Base-by-base conservation (phyloP, 768 basidiomycete genomes). In the Gautieria morchelliformis region DNA sequence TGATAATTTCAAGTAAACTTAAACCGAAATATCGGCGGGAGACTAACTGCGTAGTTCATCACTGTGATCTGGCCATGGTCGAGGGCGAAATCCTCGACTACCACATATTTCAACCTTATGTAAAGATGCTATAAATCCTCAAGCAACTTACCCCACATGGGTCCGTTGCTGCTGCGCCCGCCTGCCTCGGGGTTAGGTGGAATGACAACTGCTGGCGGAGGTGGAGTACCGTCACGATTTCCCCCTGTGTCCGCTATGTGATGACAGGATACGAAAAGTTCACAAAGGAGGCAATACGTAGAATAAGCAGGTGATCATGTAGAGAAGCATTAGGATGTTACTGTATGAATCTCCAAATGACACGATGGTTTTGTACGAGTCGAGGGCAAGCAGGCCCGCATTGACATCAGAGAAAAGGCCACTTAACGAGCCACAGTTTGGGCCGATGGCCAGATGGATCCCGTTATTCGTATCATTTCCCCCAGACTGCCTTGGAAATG, bases 81-180 rank as follows among this genome's bases (percentile, higher is more conserved):
- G 30, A 52, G 37, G 20, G 51, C 51, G 30, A n/a, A 39, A 30
- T 33, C 51, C 15, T 52, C 51, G 32, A 52, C 51, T 52, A 22
- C n/a, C 42, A 27, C n/a, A 20, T 15, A 48, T 22, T 30, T 48
- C n/a, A 0, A 22, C 15, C 9, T 37, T 14, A 9, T 9, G n/a
- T n/a, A n/a, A n/a, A 37, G 14, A 37, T 10, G 35, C 35, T 2
- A 37, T 35, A 46, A 32, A 19, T 51, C n/a, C 3, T 19, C 11
- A 44, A 44, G 8, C 35, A 37, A 9, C 49, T 56, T 11, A 40
- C n/a, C 66, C 80, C 81, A 82, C 22, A 79, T 61, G 27, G 65
- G 66, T 9, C 80, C 81, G 60, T 82, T 78, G 19, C 76, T 78
- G 7, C 72, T 70, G 17, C 81, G 71, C 19, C 76, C 78, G 0